phyloP scores from a whole-genome alignment of 441 rosid genomes.

The Raphanus hybrid region DNA sequence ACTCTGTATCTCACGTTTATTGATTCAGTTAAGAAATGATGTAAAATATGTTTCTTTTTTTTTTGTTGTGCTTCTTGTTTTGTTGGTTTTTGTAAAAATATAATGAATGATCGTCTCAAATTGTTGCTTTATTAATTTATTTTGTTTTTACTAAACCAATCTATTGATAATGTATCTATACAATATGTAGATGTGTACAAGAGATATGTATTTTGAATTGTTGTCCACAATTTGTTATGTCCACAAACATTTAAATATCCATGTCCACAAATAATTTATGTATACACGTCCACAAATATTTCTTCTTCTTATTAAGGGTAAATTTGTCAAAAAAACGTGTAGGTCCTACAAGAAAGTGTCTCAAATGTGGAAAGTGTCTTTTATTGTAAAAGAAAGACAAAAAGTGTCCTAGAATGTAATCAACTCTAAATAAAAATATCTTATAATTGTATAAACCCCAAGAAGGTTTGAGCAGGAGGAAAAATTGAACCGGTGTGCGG shows the following conservation, averaged over 20 bases:
- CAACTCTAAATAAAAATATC: background rate
- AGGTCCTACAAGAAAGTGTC: background rate
- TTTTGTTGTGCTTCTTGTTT: too few species aligned
- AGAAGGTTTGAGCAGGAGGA: conserved; percentile 9
- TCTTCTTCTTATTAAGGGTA: background rate
- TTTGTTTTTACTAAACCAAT: too few species aligned
- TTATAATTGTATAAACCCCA: background rate
- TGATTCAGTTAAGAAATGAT: too few species aligned
- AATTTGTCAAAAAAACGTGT: background rate
- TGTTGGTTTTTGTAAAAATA: too few species aligned
- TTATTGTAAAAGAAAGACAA: background rate
- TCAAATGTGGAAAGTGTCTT: background rate
- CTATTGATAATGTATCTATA: background rate
- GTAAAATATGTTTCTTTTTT: too few species aligned
- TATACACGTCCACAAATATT: too few species aligned
- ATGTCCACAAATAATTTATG: background rate
- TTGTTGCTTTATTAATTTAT: too few species aligned
- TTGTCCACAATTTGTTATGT: background rate
- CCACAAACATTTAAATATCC: background rate
- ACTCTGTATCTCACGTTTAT: background rate
- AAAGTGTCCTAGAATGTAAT: background rate
- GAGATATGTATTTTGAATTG: too few species aligned
- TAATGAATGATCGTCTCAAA: too few species aligned
- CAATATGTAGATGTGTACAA: too few species aligned
- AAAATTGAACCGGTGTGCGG: conserved; percentile 19